Base-by-base conservation (phyloP, 1,284 basidiomycete species). In the Wallemia hederae region DNA sequence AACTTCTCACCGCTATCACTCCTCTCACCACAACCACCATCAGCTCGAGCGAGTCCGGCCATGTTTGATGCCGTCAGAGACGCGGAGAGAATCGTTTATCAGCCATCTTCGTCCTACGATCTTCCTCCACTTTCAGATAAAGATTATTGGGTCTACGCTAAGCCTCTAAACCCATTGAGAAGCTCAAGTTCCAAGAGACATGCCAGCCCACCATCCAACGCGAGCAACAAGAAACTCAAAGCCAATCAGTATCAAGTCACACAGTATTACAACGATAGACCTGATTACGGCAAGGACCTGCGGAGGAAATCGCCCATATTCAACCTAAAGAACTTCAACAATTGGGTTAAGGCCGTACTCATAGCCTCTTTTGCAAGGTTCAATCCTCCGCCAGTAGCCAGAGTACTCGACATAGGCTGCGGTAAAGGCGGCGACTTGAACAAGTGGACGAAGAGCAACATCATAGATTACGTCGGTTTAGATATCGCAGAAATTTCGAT, bases 381-480 rank as follows among this genome's bases (percentile, higher is more conserved):
- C 69, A 82, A 81, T 1, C 59, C 75, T 70, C 64, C 63, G 66
- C 22, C 49, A 27, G 33, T 1, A 34, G 71, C 72, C 24, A 85
- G 83, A 67, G 85, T 98, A 24, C 76, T 99, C 27, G 94, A 99
- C 69, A 77, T 99, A 69, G 94, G 94, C 0, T 97, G 91, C 69
- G 94, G 94, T 24, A 99, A 98, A 71, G 94, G 94, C 28, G 94
- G 94, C 2, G 94, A 99, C 72, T 75, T 98, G 66, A 83, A 79
- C 59, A 99, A 99, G 70, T 99, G 94, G 94, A 76, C 77, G 58
- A 88, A 87, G 69, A 87, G 88, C n/a, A 77, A 77, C 55, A 81
- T 91, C 22, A 75, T 71, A 63, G 83, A 89, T 64, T 78, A 89
- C 62, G 76, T 91, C 57, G 87, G 83, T 49, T 77, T 90, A 91